These are phyloP conservation scores for Nakazawaea wyomingensis DNA, from an alignment of 805 yeast species.

Conservation along the genomic window DNA sequence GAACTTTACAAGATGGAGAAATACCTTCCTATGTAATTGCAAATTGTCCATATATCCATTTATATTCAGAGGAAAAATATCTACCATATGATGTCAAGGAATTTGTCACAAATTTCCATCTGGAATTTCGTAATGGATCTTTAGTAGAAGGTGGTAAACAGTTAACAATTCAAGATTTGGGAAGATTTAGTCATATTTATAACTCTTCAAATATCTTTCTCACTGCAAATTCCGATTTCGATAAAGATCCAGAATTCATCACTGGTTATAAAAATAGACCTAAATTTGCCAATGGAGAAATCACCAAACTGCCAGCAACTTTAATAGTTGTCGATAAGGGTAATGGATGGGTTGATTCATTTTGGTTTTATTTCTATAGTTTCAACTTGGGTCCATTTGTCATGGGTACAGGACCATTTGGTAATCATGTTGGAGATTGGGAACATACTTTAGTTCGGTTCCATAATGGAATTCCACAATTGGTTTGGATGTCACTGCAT, in stretches of 20 bases:
- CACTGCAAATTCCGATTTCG: constrained; percentile 68
- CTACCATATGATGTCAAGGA: constrained; percentile 76
- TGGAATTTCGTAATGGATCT: constrained; percentile 47
- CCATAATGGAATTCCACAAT: constrained; percentile 70
- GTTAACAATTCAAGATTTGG: constrained; percentile 28
- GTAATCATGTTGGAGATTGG: constrained; percentile 98
- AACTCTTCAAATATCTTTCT: constrained; percentile 41
- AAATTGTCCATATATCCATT: constrained; percentile 71
- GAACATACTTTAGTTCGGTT: constrained; percentile 89
- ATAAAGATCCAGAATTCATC: constrained; percentile 74
- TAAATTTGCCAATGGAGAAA: constrained; percentile 62
- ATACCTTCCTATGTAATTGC: constrained; percentile 62
- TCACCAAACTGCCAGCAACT: constrained; percentile 73
- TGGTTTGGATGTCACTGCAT: constrained; percentile 96
- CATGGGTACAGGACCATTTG: constrained; percentile 97
- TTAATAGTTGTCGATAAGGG: constrained; percentile 87
- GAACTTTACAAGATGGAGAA: constrained; percentile 43
- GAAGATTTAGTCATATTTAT: constrained; percentile 27
- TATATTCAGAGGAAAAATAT: constrained; percentile 85
- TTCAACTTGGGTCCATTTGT: constrained; percentile 95
- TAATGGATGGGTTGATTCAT: constrained; percentile 91
- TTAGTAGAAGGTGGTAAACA: constrained; percentile 22
- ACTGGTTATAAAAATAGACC: constrained; percentile 71
- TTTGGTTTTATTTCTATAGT: constrained; percentile 93
- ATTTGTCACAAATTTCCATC: constrained; percentile 61